Base-by-base conservation (phyloP, 352 stramenopile genomes). In the Phytophthora ohioensis region DNA sequence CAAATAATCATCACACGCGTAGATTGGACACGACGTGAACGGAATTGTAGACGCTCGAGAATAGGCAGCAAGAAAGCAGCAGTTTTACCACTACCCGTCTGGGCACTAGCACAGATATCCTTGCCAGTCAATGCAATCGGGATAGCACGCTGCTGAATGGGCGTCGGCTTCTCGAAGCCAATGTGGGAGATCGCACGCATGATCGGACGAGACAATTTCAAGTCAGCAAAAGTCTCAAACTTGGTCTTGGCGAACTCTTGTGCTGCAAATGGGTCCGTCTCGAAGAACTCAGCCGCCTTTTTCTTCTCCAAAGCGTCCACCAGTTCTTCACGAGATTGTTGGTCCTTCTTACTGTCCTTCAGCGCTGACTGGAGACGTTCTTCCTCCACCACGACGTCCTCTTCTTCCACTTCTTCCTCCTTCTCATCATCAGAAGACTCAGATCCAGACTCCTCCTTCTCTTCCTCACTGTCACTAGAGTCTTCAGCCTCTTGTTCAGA, bases 21-120 rank as follows among this genome's bases (percentile, higher is more conserved):
- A 3, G 88, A 92, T 32, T 97, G 82, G 51, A 96, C 79, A 47
- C 81, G 80, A 54, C 87, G 84, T 54, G 88, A 93, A 27, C 96
- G 91, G 71, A 99, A 98, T 55, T 99, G 83, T 21, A 99, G 86
- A 64, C 97, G 88, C 78, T 99, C 97, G 36, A 99, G 79, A 42
- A 99, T 97, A 17, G 98, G 98, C 8, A 99, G 76, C 64, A 99
- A 69, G 79, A 99, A 99, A 6, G 98, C 97, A 5, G 97, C 98
- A 10, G 98, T 99, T 78, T 99, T 99, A 75, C 98, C 98, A 83
- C 84, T 98, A 67, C 98, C 98, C 5, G 97, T 99, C 66, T 98
- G 92, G 2, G 97, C 97, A 57, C 91, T 98, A 12, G 97, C 98
- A 74, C 97, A 99, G 68, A 99, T 98, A 84, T 99, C 98, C 57